Evolutionary conservation across 441 rosid genomes (phyloP).

Genomic region (Dalechampia spathulata): DNA sequence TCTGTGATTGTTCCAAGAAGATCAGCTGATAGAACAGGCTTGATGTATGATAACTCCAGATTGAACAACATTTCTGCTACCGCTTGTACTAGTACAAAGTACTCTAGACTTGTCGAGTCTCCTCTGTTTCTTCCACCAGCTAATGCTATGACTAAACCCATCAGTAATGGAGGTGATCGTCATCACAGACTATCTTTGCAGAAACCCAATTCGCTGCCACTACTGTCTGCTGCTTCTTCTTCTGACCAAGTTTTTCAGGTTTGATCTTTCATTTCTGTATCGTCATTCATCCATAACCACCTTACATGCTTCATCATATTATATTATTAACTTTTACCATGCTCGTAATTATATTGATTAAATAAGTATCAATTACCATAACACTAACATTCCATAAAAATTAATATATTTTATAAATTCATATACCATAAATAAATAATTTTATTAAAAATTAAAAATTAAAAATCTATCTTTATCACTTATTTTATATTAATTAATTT

Average conservation of each 20-base stretch:
- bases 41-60: conserved; percentile 11
- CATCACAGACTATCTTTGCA: background rate
- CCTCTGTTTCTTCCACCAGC: conserved; percentile 9
- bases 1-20: conserved; percentile 33
- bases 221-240: no score
- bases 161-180: conserved; percentile 6
- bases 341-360: no score
- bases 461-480: no score
- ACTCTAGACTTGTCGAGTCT: conserved; percentile 30
- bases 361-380: no score
- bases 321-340: no score
- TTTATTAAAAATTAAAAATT: no score
- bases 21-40: conserved; percentile 7
- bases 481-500: no score
- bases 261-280: conserved; percentile 1
- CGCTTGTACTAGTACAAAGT: conserved; percentile 5
- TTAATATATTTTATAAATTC: no score
- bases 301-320: no score
- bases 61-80: conserved; percentile 4
- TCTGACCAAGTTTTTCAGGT: conserved; percentile 43
- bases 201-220: conserved; percentile 15
- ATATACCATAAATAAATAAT: no score
- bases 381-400: no score
- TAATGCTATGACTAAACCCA: conserved; percentile 9
- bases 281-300: no score